phyloP scores from a whole-genome alignment of 495 filamentous ascomycete genomes.

The Hypoxylon perforatum region DNA sequence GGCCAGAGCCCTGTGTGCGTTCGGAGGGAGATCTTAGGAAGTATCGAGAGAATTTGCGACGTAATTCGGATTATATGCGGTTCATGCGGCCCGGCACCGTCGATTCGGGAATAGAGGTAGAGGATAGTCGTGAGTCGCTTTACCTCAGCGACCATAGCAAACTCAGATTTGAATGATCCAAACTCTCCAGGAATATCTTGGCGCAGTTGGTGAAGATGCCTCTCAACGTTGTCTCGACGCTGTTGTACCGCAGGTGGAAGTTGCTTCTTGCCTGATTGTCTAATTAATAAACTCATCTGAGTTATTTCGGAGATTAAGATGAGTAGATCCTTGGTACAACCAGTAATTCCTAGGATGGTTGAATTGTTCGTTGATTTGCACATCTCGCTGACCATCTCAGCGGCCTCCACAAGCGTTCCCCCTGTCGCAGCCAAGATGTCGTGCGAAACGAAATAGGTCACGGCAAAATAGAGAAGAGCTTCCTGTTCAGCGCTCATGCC shows the following conservation, averaged over 20 bases:
- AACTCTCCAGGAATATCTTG: conserved; percentile 28
- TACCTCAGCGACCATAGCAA: conserved; percentile 28
- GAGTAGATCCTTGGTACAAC: conserved; percentile 33
- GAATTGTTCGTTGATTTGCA: conserved; percentile 27
- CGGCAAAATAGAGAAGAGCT: conserved; percentile 33
- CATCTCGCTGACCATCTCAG: conserved; percentile 31
- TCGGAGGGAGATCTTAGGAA: conserved; percentile 31
- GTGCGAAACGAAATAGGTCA: conserved; percentile 39
- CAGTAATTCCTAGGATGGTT: conserved; percentile 23
- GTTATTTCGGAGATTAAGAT: conserved; percentile 36
- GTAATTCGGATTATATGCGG: conserved; percentile 33
- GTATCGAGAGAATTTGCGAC: conserved; percentile 21
- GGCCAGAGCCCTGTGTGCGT: conserved; percentile 36
- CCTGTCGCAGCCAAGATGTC: conserved; percentile 36
- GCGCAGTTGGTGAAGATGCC: conserved; percentile 26
- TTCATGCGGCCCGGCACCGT: conserved; percentile 28
- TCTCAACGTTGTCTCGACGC: conserved; percentile 32
- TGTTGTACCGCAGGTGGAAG: conserved; percentile 18
- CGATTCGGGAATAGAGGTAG: conserved; percentile 36
- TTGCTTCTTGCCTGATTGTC: conserved; percentile 1
- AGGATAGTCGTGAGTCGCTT: conserved; percentile 30
- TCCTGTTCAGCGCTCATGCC: conserved; percentile 27
- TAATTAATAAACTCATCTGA: conserved; percentile 20
- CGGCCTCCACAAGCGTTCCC: conserved; percentile 25
- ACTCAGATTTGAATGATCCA: conserved; percentile 23